Conservation (phyloP, 495 filamentous ascomycete species). For the Neurospora terricola region DNA sequence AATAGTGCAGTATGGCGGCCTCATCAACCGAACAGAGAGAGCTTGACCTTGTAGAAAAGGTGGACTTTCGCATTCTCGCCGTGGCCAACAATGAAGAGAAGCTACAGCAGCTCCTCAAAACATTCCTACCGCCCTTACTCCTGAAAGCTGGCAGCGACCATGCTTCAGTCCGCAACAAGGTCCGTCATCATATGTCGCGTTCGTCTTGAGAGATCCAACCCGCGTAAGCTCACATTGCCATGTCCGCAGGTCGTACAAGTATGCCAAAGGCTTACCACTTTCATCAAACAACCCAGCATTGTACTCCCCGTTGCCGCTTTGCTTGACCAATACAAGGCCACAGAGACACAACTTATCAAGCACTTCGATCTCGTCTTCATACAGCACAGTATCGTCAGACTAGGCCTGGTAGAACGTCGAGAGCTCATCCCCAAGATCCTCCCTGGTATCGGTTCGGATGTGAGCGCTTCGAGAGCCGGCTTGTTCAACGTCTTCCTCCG, state of each 20-base stretch:
- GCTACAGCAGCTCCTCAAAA: conserved; percentile 63
- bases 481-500: conserved; percentile 80
- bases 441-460: conserved; percentile 58
- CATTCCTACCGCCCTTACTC: conserved; percentile 71
- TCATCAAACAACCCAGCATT: conserved; percentile 43
- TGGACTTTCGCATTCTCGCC: conserved; percentile 82
- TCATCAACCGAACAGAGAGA: conserved; percentile 55
- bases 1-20: conserved; percentile 13
- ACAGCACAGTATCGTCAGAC: conserved; percentile 70
- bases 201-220: background rate
- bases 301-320: conserved; percentile 74
- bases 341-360: conserved; percentile 56
- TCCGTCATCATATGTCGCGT: conserved; percentile 17
- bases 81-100: conserved; percentile 69
- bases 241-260: conserved; percentile 48
- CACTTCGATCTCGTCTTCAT: conserved; percentile 87
- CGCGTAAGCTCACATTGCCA: background rate
- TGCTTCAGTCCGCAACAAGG: conserved; percentile 73
- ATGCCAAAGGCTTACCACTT: conserved; percentile 52
- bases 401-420: conserved; percentile 38
- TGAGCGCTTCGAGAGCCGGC: conserved; percentile 55
- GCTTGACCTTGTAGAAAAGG: conserved; percentile 76
- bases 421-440: conserved; percentile 63
- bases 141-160: conserved; percentile 77
- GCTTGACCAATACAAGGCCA: conserved; percentile 82